These are phyloP conservation scores for Cladosporium sp. DNA, from an alignment of 2,329 filamentous ascomycete species.

Conservation along the genomic window DNA sequence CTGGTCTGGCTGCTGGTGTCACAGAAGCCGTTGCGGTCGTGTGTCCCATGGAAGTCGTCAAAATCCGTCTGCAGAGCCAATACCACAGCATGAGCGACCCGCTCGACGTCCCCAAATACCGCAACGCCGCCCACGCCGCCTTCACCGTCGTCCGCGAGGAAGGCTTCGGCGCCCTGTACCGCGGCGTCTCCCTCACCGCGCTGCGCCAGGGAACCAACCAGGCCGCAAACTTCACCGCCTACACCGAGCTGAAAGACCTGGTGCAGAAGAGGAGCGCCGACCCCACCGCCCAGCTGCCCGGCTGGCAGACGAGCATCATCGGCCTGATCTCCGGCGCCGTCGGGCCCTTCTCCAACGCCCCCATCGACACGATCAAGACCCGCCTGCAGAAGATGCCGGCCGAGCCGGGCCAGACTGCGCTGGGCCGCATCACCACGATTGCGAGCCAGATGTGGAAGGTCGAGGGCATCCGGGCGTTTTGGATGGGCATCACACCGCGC, in stretches of 20 bases:
- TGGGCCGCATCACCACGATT: conserved; percentile 76
- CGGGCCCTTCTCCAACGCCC: conserved; percentile 93
- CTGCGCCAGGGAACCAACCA: conserved; percentile 95
- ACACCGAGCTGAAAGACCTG: conserved; percentile 84
- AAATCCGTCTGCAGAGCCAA: conserved; percentile 97
- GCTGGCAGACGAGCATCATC: conserved; percentile 87
- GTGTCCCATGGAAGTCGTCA: conserved; percentile 98
- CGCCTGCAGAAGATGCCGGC: conserved; percentile 87
- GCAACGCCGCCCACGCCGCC: conserved; percentile 78
- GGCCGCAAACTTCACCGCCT: conserved; percentile 98
- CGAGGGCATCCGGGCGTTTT: conserved; percentile 92
- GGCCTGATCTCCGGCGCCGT: conserved; percentile 91
- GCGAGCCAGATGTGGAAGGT: conserved; percentile 67
- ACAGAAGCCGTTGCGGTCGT: conserved; percentile 96
- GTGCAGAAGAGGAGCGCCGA: conserved; percentile 73
- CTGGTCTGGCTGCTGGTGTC: conserved; percentile 87
- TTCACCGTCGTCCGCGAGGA: conserved; percentile 94
- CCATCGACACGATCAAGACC: conserved; percentile 99
- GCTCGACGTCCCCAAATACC: conserved; percentile 93
- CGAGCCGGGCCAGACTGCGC: conserved; percentile 71
- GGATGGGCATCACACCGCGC: conserved; percentile 97
- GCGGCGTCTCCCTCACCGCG: conserved; percentile 89
- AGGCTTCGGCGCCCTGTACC: conserved; percentile 82
- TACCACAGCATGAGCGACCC: conserved; percentile 98
- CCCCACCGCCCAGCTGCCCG: conserved; percentile 68